phyloP scores from a whole-genome alignment of 768 basidiomycete species.

The Kwoniella dendrophila region DNA sequence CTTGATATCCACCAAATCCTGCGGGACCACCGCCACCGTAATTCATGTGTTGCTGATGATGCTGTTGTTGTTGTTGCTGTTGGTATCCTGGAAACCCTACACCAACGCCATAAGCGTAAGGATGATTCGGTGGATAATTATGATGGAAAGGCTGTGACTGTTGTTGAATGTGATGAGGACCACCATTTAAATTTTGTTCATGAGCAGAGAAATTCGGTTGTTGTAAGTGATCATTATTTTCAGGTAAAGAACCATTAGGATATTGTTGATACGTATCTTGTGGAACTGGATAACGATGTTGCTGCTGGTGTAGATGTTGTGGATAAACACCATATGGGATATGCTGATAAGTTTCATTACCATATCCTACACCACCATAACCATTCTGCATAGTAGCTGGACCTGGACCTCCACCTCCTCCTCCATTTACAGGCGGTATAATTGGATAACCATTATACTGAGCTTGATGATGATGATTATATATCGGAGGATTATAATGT shows the following conservation, averaged over 20 bases:
- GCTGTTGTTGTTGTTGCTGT: constrained; percentile 22
- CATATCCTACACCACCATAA: constrained; percentile 26
- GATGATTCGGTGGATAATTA: constrained; percentile 34
- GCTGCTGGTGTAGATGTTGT: too few relatives aligned
- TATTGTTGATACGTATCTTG: constrained; percentile 8
- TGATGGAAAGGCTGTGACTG: constrained; percentile 24
- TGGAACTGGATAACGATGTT: constrained; percentile 4
- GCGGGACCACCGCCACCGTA: too few relatives aligned
- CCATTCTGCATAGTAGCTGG: constrained; percentile 48
- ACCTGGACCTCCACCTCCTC: constrained; percentile 46
- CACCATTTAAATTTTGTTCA: constrained; percentile 10
- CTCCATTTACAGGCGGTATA: constrained; percentile 25
- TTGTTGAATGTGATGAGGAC: constrained; percentile 17
- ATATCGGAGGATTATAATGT: constrained; percentile 17
- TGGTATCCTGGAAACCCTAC: constrained; percentile 35
- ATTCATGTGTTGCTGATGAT: not conserved
- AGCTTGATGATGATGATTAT: constrained; percentile 14
- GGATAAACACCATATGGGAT: constrained; percentile 8
- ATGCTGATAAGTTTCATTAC: constrained; percentile 6
- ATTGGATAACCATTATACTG: constrained; percentile 29
- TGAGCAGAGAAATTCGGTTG: constrained; percentile 8
- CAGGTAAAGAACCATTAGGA: not conserved
- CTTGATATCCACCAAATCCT: constrained; percentile 20
- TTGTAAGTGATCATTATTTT: not conserved
- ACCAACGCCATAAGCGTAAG: constrained; percentile 45